Conservation (phyloP, 129 eudicot species). For the Chrysanthemum lavandulifolium region DNA sequence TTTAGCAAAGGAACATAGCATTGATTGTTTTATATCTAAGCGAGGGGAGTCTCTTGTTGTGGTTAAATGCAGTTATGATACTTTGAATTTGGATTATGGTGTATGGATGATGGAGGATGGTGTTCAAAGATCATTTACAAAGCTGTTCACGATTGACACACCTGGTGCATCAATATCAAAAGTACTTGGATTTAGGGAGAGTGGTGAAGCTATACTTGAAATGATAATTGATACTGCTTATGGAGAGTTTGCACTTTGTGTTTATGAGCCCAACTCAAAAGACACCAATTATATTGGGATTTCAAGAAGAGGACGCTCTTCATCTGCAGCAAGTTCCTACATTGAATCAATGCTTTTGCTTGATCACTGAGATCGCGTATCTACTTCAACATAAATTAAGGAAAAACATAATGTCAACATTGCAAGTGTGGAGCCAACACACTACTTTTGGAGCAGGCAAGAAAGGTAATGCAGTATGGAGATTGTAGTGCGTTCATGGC, state of each 20-base stretch:
- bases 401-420: too few species aligned
- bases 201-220: slow-evolving; percentile 17
- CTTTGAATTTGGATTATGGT: background rate
- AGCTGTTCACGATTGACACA: slow-evolving; percentile 21
- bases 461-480: too few species aligned
- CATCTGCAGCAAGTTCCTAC: too few species aligned
- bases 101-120: slow-evolving; percentile 33
- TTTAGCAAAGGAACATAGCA: background rate
- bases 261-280: background rate
- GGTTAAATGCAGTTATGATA: background rate
- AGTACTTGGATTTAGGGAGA: slow-evolving; percentile 33
- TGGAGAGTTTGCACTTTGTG: background rate
- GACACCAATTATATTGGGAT: too few species aligned
- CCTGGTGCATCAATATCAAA: background rate
- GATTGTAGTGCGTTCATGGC: too few species aligned
- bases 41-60: background rate
- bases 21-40: slow-evolving; percentile 17
- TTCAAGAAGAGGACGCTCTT: too few species aligned
- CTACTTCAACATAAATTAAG: too few species aligned
- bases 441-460: too few species aligned
- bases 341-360: too few species aligned
- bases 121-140: background rate
- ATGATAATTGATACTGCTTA: background rate
- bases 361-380: too few species aligned
- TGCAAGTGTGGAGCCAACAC: too few species aligned